phyloP scores from a whole-genome alignment of 2,329 filamentous ascomycete species.

The Fusarium annulatum region DNA sequence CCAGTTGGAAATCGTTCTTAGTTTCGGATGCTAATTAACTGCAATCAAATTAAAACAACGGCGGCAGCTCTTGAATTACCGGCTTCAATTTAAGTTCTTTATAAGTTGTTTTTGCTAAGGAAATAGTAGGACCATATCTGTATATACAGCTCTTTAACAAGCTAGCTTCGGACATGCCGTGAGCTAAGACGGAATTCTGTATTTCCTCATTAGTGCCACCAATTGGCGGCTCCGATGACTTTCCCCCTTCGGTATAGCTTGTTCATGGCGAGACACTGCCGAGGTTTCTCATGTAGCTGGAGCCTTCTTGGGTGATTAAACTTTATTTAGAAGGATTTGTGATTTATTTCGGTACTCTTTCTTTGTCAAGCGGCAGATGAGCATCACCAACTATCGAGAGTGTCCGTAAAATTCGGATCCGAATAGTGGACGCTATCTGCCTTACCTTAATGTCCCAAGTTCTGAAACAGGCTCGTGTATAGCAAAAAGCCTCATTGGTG shows the following conservation, averaged over 20 bases:
- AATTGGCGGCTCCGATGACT: not conserved
- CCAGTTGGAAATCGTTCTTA: accelerated
- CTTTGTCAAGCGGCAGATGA: too few species aligned
- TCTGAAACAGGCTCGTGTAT: not conserved
- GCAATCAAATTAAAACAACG: not conserved
- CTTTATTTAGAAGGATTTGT: not conserved
- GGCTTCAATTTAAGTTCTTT: not conserved
- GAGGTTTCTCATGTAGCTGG: not conserved
- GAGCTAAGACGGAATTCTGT: not conserved
- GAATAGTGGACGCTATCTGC: not conserved
- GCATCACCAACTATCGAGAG: not conserved
- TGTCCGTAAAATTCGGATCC: not conserved
- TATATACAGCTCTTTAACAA: not conserved
- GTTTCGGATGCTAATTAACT: accelerated
- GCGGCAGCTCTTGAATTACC: not conserved
- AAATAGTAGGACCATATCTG: not conserved
- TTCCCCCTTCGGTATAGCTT: not conserved
- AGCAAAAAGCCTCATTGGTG: not conserved
- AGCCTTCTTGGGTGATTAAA: not conserved
- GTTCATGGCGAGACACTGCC: not conserved
- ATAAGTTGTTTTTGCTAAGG: not conserved
- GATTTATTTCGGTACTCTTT: not conserved
- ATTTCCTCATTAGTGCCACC: not conserved
- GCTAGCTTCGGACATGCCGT: not conserved
- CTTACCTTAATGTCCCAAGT: too few species aligned